These are phyloP conservation scores for Wallacemonas collosoma DNA, from an alignment of 208 protist genomes.

Conservation along the genomic window DNA sequence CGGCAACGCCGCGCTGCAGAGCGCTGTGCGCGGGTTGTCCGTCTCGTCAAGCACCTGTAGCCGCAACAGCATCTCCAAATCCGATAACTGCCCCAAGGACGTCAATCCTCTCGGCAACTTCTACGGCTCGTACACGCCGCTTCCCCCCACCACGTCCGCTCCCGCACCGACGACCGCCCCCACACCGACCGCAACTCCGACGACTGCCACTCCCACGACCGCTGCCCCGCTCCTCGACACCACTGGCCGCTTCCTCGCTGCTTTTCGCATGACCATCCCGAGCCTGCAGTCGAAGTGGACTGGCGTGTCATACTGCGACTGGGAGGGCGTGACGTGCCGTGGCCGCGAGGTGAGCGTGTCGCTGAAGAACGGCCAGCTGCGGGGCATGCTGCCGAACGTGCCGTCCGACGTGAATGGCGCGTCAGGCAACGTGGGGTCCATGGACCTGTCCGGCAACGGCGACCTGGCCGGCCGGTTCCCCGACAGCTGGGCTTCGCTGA, in stretches of 20 bases:
- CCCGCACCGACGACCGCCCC: neutral
- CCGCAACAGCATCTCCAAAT: neutral
- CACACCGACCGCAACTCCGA: neutral
- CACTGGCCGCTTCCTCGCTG: neutral
- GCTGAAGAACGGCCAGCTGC: slow-evolving; percentile 1
- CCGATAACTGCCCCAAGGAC: neutral
- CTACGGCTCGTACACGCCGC: neutral
- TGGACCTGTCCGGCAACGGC: slow-evolving; percentile 9
- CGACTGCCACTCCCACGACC: neutral
- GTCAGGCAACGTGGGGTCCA: neutral
- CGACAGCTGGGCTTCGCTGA: slow-evolving; percentile 17
- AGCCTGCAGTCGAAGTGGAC: slow-evolving; percentile 13
- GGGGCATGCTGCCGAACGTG: slow-evolving; percentile 20
- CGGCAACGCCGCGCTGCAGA: slow-evolving; percentile 20
- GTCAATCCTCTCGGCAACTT: slow-evolving; percentile 9
- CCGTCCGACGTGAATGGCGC: neutral
- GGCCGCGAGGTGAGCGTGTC: slow-evolving; percentile 4
- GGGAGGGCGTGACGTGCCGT: slow-evolving; percentile 2
- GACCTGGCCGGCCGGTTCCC: slow-evolving; percentile 17
- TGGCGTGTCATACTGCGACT: slow-evolving; percentile 23
- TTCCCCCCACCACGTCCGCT: neutral
- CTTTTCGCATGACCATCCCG: slow-evolving; percentile 1
- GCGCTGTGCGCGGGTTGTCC: slow-evolving; percentile 8
- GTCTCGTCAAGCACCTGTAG: slow-evolving; percentile 2
- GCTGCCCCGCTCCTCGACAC: neutral